phyloP scores from a whole-genome alignment of 2,329 filamentous ascomycete genomes.

The Cylindrodendrum hubeiense region DNA sequence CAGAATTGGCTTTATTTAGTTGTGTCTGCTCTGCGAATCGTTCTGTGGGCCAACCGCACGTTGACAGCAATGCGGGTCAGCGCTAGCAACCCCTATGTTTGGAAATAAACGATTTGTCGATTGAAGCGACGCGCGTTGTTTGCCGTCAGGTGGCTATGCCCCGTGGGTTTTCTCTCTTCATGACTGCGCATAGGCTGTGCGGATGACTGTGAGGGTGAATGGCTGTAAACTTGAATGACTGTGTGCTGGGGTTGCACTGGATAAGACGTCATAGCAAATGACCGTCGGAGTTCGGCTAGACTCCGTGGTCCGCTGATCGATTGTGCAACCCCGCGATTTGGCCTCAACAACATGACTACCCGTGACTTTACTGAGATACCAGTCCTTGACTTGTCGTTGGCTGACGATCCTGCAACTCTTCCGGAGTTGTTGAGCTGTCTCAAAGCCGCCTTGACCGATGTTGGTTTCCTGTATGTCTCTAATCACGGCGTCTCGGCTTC shows the following conservation, averaged over 20 bases:
- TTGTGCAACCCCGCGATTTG: neutral
- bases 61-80: neutral
- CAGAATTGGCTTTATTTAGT: neutral
- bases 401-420: slow-evolving; percentile 49
- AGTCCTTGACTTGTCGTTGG: slow-evolving; percentile 61
- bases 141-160: too few relatives aligned
- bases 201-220: neutral
- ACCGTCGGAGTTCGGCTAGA: too few relatives aligned
- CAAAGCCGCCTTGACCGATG: slow-evolving; percentile 59
- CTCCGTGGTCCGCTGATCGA: too few relatives aligned
- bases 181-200: neutral
- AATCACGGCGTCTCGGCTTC: slow-evolving; percentile 59
- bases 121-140: neutral
- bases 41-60: neutral
- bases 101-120: neutral
- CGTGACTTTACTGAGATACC: slow-evolving; percentile 57
- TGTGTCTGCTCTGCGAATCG: neutral
- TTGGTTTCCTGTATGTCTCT: slow-evolving; percentile 66
- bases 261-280: too few relatives aligned
- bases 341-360: slow-evolving; percentile 10
- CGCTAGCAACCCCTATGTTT: slow-evolving; percentile 3
- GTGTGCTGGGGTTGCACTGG: too few relatives aligned
- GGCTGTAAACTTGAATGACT: neutral
- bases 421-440: slow-evolving; percentile 56
- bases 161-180: too few relatives aligned